These are phyloP conservation scores for Melaleuca quinquenervia DNA, from an alignment of 345 rosid genomes.

Conservation along the genomic window DNA sequence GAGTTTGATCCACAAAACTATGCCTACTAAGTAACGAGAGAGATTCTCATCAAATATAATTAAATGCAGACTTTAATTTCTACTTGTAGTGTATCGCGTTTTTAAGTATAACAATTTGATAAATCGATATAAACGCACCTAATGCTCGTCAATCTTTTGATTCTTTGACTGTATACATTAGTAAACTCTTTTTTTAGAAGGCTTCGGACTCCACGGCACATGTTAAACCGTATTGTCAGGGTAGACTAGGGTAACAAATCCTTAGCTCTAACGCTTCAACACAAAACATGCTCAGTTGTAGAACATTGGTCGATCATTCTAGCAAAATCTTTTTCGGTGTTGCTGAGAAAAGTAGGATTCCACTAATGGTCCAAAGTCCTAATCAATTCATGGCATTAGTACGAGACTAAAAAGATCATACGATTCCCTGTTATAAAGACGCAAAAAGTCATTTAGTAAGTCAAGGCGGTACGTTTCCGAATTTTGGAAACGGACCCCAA, in stretches of 20 bases:
- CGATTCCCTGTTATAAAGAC: neutral
- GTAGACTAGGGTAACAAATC: too few relatives aligned
- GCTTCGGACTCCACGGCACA: neutral
- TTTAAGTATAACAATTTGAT: neutral
- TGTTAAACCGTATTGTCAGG: neutral
- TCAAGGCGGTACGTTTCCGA: neutral
- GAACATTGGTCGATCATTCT: too few relatives aligned
- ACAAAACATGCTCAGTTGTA: too few relatives aligned
- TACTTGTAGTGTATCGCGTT: neutral
- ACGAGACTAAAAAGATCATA: neutral
- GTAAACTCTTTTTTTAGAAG: neutral
- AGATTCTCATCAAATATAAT: too few relatives aligned
- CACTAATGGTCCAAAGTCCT: neutral
- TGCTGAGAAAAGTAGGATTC: neutral
- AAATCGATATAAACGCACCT: neutral
- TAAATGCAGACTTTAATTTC: too few relatives aligned
- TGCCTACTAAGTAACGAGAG: neutral
- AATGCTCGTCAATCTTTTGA: neutral
- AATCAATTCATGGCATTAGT: neutral
- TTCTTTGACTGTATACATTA: neutral
- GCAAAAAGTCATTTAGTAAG: neutral
- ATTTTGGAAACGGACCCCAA: accelerated
- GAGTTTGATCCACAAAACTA: neutral
- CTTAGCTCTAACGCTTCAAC: too few relatives aligned
- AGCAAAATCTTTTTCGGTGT: neutral